A percentile compares a stretch with the other conserved stretches of the same genome.
Conservation (phyloP, 2,329 filamentous ascomycete species). For the Colletotrichum abscissum region DNA sequence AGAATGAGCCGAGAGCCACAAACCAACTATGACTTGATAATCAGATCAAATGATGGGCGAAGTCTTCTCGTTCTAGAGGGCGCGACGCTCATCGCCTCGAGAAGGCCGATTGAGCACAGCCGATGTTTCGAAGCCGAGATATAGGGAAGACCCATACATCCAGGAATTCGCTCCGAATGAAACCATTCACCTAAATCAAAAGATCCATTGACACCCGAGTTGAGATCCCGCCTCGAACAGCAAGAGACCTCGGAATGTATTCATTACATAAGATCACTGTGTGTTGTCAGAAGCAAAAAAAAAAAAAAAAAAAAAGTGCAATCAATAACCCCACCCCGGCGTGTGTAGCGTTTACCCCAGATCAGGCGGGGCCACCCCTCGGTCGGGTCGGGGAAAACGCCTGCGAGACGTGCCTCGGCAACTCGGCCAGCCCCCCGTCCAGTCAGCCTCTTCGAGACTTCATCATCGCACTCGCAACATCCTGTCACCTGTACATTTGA, state of each 20-base stretch:
- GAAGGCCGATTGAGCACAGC: too few species aligned
- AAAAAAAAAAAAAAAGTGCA: not conserved
- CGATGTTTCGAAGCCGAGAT: too few species aligned
- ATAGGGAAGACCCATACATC: too few species aligned
- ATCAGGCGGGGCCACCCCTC: constrained; percentile 21
- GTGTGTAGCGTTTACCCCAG: constrained; percentile 7
- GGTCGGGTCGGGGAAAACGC: not conserved
- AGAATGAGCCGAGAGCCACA: too few species aligned
- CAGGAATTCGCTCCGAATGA: too few species aligned
- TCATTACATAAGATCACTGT: not conserved
- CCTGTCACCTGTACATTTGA: constrained; percentile 6
- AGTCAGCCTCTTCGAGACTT: not conserved
- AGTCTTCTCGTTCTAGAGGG: too few species aligned
- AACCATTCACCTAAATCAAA: too few species aligned
- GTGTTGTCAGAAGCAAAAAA: constrained; percentile 13
- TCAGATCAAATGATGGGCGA: too few species aligned
- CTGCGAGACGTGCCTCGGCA: constrained; percentile 33
- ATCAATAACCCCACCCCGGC: constrained; percentile 12
- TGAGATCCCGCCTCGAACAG: not conserved
- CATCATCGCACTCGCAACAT: constrained; percentile 25
- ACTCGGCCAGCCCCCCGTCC: constrained; percentile 18
- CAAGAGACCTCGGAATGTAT: not conserved
- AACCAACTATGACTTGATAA: too few species aligned
- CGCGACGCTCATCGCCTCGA: too few species aligned
- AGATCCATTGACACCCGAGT: not conserved